These are phyloP conservation scores for Selenicereus undatus DNA, from an alignment of 148 eudicot species.

Conservation along the genomic window DNA sequence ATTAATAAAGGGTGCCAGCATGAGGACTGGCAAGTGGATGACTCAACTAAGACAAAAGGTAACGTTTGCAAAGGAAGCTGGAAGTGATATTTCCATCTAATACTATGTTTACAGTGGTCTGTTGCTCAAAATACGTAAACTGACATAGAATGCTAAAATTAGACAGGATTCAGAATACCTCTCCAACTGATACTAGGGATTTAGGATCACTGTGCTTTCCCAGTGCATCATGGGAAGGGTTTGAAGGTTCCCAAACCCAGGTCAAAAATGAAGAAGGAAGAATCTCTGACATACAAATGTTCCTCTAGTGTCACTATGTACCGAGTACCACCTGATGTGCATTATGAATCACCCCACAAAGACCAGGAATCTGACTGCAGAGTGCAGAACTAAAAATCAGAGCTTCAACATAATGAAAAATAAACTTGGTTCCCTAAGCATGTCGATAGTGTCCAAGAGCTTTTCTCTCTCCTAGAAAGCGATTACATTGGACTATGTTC, in stretches of 20 bases:
- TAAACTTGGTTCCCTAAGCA: neutral
- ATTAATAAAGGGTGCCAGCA: constrained; percentile 35
- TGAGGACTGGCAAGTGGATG: constrained; percentile 50
- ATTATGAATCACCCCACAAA: neutral
- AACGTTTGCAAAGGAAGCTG: constrained; percentile 1
- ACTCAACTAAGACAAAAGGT: constrained; percentile 78
- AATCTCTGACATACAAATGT: neutral
- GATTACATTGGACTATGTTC: neutral
- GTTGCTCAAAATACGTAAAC: neutral
- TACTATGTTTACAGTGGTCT: neutral
- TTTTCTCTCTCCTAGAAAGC: too few species aligned
- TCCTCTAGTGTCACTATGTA: neutral
- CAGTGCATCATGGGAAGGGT: neutral
- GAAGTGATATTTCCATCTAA: neutral
- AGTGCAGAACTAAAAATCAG: neutral
- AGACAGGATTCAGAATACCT: neutral
- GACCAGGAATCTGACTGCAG: neutral
- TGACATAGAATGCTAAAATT: neutral
- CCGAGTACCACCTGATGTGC: neutral
- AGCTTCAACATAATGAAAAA: neutral
- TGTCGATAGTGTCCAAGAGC: too few species aligned
- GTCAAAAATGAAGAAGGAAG: too few species aligned
- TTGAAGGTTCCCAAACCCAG: too few species aligned
- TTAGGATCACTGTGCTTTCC: neutral
- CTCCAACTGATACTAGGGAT: neutral